Evolutionary conservation across 768 basidiomycete species (phyloP).

Genomic region (Lyophyllum shimeji): DNA sequence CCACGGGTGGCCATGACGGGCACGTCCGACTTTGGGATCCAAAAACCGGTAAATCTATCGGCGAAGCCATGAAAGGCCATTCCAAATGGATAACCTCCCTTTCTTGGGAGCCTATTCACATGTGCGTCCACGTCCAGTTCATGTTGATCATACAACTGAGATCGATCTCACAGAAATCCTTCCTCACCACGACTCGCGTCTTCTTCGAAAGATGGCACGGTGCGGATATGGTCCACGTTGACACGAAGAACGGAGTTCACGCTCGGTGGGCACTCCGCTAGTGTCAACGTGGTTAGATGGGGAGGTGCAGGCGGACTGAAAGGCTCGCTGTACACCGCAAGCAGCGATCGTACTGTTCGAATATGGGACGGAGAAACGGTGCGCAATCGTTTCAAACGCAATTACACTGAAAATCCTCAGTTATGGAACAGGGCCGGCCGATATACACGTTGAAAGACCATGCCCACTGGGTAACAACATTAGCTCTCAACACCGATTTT

Average conservation of each 20-base stretch:
- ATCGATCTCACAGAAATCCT: constrained; percentile 55
- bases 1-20: constrained; percentile 93
- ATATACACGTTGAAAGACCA: constrained; percentile 90
- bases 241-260: constrained; percentile 76
- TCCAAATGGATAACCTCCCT: constrained; percentile 95
- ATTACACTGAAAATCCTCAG: not conserved
- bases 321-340: constrained; percentile 91
- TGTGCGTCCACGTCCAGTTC: constrained; percentile 42
- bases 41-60: constrained; percentile 83
- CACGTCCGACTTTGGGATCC: constrained; percentile 94
- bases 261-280: constrained; percentile 90
- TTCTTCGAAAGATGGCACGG: constrained; percentile 94
- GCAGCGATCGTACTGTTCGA: constrained; percentile 90
- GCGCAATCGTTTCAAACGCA: constrained; percentile 19
- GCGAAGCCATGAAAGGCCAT: constrained; percentile 90
- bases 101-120: constrained; percentile 94
- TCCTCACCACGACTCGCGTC: constrained; percentile 84
- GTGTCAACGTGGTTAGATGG: constrained; percentile 96
- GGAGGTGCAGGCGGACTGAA: constrained; percentile 73
- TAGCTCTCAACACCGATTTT: constrained; percentile 94
- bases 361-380: constrained; percentile 89
- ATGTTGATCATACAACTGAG: not conserved
- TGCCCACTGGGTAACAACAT: constrained; percentile 98
- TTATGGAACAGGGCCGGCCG: constrained; percentile 65
- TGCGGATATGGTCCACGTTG: constrained; percentile 87